Evolutionary conservation across 306 rosid genomes (phyloP).

Genomic region (Mimosa bimucronata): DNA sequence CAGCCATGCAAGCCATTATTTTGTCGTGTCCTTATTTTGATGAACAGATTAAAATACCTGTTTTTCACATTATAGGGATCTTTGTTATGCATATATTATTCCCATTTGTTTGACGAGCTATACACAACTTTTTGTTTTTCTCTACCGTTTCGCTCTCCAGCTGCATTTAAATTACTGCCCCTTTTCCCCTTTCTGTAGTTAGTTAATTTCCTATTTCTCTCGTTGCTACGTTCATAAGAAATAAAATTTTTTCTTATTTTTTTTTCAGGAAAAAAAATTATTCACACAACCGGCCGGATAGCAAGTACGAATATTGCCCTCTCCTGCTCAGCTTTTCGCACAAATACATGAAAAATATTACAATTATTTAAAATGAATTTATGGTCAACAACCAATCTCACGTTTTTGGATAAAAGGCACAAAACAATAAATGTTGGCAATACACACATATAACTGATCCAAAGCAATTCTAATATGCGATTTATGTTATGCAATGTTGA

Average conservation of each 20-base stretch:
- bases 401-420: neutral
- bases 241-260: neutral
- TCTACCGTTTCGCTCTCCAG: neutral
- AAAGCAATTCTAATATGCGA: no score
- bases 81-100: neutral
- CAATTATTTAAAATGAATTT: neutral
- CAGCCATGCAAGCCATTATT: neutral
- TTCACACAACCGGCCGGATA: no score
- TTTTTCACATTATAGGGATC: neutral
- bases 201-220: neutral
- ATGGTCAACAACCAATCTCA: neutral
- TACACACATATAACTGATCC: neutral
- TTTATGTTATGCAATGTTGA: no score
- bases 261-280: no score
- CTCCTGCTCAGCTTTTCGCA: neutral
- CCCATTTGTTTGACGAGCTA: neutral
- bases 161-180: neutral
- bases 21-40: neutral
- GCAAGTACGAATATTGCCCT: no score
- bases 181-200: neutral
- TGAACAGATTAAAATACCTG: neutral
- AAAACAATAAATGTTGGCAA: neutral
- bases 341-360: no score
- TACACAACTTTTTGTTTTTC: neutral
- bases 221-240: neutral